Base-by-base conservation (phyloP, 306 rosid genomes). In the Cucurbita argyrosperma region DNA sequence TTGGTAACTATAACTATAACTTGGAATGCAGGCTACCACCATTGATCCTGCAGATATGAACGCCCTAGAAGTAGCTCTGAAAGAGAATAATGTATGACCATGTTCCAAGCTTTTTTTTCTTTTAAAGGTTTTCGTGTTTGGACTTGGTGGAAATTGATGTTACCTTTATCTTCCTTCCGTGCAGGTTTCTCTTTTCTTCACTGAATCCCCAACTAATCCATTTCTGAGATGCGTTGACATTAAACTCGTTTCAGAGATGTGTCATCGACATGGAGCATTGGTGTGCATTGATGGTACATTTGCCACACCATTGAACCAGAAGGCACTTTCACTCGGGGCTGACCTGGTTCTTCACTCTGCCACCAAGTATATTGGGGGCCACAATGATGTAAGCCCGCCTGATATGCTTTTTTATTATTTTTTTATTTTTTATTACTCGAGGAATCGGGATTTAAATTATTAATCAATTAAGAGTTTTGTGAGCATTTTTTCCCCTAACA, bases 191-290 rank as follows among this genome's bases (percentile, higher is more conserved):
- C 82, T 93, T 43, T 93, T 89, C 90, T 93, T 89, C 82, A 93
- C 98, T 0, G 98, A 93, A 81, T 93, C 98, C 78, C 98, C 98
- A 45, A 93, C 98, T 61, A 93, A 93, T 82, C 98, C 98, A 26
- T 93, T 87, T 85, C 88, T 93, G 55, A 84, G 98, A 87, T 93
- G 98, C 23, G 97, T 93, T 74, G 97, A 93, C 75, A 87, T 93
- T 76, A 86, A 93, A 87, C 85, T 79, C 76, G 98, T 93, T 82
- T 89, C 97, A 46, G 96, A 93, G 74, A 87, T 93, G 75, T 93
- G 98, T 77, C 98, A 85, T 76, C 84, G 47, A 61, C 81, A 88
- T 42, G 97, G 98, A 74, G 91, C 94, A 42, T 63, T 93, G 88
- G 96, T 93, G 69, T 90, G 97, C 76, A 84, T 93, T 46, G 98